Conservation (phyloP, 306 rosid species). For the Rosa chinensis region DNA sequence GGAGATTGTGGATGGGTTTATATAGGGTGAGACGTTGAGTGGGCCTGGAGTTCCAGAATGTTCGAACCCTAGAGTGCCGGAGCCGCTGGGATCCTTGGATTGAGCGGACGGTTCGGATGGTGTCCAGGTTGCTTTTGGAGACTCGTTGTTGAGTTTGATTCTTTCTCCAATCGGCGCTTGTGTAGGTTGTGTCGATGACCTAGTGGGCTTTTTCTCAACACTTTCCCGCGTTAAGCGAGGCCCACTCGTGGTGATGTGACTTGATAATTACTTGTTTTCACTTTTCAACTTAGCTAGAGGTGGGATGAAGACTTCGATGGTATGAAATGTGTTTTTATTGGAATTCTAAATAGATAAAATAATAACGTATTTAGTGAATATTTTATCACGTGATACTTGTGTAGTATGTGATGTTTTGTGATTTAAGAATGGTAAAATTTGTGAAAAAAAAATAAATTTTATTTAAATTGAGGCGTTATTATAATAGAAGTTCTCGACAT, state of each 20-base stretch:
- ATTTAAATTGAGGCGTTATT: no score
- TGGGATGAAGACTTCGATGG: no score
- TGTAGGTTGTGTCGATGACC: not conserved
- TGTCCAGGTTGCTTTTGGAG: not conserved
- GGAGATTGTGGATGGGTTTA: not conserved
- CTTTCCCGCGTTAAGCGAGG: not conserved
- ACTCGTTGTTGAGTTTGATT: conserved; percentile 7
- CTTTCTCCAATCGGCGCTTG: not conserved
- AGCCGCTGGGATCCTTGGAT: conserved; percentile 16
- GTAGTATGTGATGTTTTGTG: no score
- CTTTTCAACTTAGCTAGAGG: no score
- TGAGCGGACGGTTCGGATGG: conserved; percentile 8
- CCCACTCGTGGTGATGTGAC: not conserved
- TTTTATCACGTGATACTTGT: no score
- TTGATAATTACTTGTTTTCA: no score
- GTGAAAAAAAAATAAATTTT: no score
- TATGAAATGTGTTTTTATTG: no score
- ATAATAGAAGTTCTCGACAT: no score
- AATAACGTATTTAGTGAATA: no score
- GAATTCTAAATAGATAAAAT: no score
- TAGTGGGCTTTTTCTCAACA: not conserved
- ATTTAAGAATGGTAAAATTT: no score
- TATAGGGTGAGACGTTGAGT: conserved; percentile 18
- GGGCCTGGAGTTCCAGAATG: conserved; percentile 47
- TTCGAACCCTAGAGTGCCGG: conserved; percentile 28